A percentile compares a stretch with the other conserved stretches of the same genome.
These are phyloP conservation scores for Penicillium herquei DNA, from an alignment of 495 filamentous ascomycete species.

Conservation along the genomic window DNA sequence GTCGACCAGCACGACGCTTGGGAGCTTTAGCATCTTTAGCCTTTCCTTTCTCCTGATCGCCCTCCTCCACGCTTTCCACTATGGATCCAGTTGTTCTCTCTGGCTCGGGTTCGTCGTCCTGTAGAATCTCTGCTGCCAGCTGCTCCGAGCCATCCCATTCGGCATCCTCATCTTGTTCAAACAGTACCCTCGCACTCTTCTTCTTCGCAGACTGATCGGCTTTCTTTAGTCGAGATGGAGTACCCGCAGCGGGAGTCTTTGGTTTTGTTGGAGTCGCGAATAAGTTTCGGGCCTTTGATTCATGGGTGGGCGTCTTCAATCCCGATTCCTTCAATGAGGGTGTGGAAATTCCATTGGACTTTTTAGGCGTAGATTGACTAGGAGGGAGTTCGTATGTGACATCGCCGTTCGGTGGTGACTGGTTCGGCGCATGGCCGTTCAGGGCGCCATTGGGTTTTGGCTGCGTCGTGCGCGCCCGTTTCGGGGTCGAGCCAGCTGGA, in stretches of 20 bases:
- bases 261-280: slow-evolving; percentile 42
- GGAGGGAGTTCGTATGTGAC: slow-evolving; percentile 28
- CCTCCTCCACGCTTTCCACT: slow-evolving; percentile 36
- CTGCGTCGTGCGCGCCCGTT: slow-evolving; percentile 33
- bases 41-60: slow-evolving; percentile 27
- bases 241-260: slow-evolving; percentile 32
- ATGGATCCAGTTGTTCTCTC: slow-evolving; percentile 27
- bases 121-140: slow-evolving; percentile 70
- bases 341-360: slow-evolving; percentile 31
- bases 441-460: slow-evolving; percentile 26
- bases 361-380: slow-evolving; percentile 38
- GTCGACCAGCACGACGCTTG: slow-evolving; percentile 59
- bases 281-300: slow-evolving; percentile 37
- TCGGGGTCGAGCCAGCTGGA: slow-evolving; percentile 41
- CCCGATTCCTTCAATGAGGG: slow-evolving; percentile 42
- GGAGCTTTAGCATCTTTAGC: slow-evolving; percentile 41
- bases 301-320: slow-evolving; percentile 44
- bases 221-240: slow-evolving; percentile 59
- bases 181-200: slow-evolving; percentile 75
- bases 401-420: slow-evolving; percentile 19
- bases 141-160: slow-evolving; percentile 72
- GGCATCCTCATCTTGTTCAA: slow-evolving; percentile 71
- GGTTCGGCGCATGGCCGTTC: slow-evolving; percentile 25
- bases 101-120: slow-evolving; percentile 35
- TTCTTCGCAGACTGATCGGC: slow-evolving; percentile 81